These are phyloP conservation scores for Chaetomiaceae sp. DNA, from an alignment of 2,329 filamentous ascomycete genomes.

Conservation along the genomic window DNA sequence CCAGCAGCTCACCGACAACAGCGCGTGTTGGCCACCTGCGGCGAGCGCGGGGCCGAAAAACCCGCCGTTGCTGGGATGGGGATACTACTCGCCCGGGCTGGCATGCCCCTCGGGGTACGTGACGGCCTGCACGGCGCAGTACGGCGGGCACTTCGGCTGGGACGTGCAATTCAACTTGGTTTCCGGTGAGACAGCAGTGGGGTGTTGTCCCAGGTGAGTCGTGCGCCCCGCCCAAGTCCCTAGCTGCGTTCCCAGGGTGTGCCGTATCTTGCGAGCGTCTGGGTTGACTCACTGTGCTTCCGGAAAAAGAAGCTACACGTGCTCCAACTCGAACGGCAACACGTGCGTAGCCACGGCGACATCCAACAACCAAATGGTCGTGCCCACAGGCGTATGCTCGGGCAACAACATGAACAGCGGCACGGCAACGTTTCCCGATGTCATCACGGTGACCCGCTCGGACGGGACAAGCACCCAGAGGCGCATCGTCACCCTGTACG, in stretches of 20 bases:
- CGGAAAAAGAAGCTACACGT: conserved; percentile 1
- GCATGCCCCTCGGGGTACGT: conserved; percentile 6
- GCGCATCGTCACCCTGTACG: neutral
- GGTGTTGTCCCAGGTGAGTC: conserved; percentile 7
- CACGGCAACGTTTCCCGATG: neutral
- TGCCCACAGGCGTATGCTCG: neutral
- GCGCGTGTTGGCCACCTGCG: conserved; percentile 3
- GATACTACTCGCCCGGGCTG: conserved; percentile 8
- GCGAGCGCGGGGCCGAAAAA: neutral
- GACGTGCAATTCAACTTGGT: neutral
- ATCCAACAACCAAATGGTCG: neutral
- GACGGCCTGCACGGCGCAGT: conserved; percentile 6
- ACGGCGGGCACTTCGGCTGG: neutral
- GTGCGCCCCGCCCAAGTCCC: too few relatives aligned
- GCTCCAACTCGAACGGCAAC: conserved; percentile 5
- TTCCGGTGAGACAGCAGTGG: conserved; percentile 6
- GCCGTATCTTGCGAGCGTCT: neutral
- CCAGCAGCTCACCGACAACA: neutral
- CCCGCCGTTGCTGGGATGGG: conserved; percentile 1
- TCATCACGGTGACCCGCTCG: neutral
- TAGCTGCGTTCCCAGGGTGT: too few relatives aligned
- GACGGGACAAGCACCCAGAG: neutral
- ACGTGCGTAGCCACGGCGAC: neutral
- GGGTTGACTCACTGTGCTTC: too few relatives aligned
- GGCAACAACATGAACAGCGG: neutral